Conservation (phyloP, 345 rosid genomes). For the Acer campestre region DNA sequence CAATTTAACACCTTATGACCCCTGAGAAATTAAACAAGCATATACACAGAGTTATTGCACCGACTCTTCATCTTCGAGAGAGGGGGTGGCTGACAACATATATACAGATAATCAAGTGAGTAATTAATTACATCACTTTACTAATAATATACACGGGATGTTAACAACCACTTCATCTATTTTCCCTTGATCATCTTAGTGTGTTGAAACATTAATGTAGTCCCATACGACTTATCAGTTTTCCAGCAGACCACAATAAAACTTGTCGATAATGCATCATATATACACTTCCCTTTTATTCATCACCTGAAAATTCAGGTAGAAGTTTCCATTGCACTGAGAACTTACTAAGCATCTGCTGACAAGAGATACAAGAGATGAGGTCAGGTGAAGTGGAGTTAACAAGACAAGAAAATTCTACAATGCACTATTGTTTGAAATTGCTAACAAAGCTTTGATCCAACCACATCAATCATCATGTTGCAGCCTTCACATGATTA, state of each 20-base stretch:
- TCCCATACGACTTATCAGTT: background rate
- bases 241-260: background rate
- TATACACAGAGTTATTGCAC: background rate
- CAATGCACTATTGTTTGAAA: background rate
- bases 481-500: background rate
- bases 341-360: background rate
- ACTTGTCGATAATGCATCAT: background rate
- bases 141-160: slow-evolving; percentile 2
- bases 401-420: background rate
- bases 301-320: background rate
- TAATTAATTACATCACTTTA: background rate
- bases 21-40: background rate
- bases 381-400: background rate
- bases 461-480: background rate
- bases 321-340: background rate
- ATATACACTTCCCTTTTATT: background rate
- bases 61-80: background rate
- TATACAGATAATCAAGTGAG: no score
- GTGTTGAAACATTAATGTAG: background rate
- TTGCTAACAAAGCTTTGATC: background rate
- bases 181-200: background rate
- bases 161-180: background rate
- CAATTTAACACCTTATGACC: background rate
- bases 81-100: background rate
- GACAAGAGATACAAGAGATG: background rate